Evolutionary conservation across 495 filamentous ascomycete genomes (phyloP), one percentile per base, ranked within the genome.

Genomic region (Neurospora sp.): DNA sequence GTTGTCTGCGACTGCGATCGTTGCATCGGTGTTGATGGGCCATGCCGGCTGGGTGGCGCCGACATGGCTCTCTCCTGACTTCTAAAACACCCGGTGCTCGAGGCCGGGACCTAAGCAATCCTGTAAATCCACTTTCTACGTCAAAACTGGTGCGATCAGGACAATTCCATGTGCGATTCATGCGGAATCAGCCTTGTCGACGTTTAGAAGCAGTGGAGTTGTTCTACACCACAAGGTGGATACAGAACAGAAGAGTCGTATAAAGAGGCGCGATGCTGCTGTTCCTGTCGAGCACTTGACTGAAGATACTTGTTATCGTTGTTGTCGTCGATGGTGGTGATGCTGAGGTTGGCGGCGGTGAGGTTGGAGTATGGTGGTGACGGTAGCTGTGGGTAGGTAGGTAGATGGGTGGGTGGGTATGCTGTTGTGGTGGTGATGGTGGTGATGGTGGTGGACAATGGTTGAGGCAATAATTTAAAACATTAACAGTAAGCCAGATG

Each of bases 1-100:
- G 76, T 79, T 27, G 53, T 84, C 73, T 87, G 82, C 74, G 89
- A 89, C 41, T 85, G 80, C 22, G 84, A 84, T 72, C 87, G 84
- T 75, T 89, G 85, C 71, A 90, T 82, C 65, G 89, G 87, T 74
- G 75, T 75, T 35, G 79, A 69, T 72, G 69, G 78, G 78, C 76
- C 78, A 77, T 79, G 78, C 78, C 80, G 78, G 71, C 71, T 68
- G 41, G 76, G 70, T 71, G 80, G 76, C 74, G 78, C 79, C 80
- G 80, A 80, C 80, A 81, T 81, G 77, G 79, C 79, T 74, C 53
- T 72, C 71, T 70, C 27, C 48, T 75, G 70, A 41, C 71, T 61
- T 70, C 74, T 76, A 73, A 75, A 68, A 76, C 74, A 69, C 69
- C 73, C 76, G 79, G 79, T 70, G 71, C 69, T 69, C 70, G 76